Base-by-base conservation (phyloP, 2,329 filamentous ascomycete genomes). In the Ophiostoma sp. region DNA sequence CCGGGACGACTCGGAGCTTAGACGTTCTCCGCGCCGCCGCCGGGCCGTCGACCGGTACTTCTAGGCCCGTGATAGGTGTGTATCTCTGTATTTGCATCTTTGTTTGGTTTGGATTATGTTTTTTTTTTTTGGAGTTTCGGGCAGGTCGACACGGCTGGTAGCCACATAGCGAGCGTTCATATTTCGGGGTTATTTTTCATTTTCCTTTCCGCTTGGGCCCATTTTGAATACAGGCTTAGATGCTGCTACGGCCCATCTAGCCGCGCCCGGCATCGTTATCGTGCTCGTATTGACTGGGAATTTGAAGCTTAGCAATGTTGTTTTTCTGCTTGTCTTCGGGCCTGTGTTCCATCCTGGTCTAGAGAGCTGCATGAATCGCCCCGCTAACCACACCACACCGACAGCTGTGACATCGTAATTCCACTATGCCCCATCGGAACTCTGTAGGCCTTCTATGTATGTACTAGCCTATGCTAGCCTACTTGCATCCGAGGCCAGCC, bases 11-110 rank as follows among this genome's bases (percentile, higher is more conserved):
- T 5, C 69, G 36, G 64, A 69, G 68, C 70, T 57, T 17, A 64
- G 74, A 10, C 71, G 74, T 33, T 73, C 74, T n/a, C 74, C 74
- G 8, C 72, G 74, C 15, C 70, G 72, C 11, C 71, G 72, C 8
- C 71, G 70, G 39, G 68, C 69, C 0, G 70, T 69, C 10, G 62
- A 65, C 35, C 20, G 35, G 8, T 41, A 65, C 20, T 39, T 6
- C 13, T 65, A 65, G 62, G 27, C 27, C 27, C 54, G 6, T 35
- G 52, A 2, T 4, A 8, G 23, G 3, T 35, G 57, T 33, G 11
- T 6, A 6, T 11, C 1, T 13, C 15, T 44, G 41, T 7, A 60
- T 33, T 31, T 54, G 48, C 6, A 23, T 15, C 52, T 62, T 60
- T 62, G 10, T 17, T 33, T 10, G 27, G 5, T 1, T 60, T 60